Conservation (phyloP, 495 filamentous ascomycete genomes). For the Aspergillus homomorphus region DNA sequence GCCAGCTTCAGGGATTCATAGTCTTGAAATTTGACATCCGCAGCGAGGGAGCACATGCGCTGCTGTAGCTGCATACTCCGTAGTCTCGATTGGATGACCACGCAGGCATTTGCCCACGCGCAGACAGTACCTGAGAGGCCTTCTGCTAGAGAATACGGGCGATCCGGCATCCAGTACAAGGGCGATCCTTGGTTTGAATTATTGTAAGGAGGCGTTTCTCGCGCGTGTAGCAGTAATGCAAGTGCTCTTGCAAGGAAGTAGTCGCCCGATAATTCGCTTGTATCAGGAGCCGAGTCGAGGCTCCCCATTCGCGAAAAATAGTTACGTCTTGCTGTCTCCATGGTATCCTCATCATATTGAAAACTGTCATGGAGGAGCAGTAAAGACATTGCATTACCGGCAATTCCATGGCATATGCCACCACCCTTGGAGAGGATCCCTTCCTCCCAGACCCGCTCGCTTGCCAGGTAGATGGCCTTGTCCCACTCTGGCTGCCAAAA, state of each 20-base stretch:
- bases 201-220: slow-evolving; percentile 42
- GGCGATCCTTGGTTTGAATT: slow-evolving; percentile 13
- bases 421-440: slow-evolving; percentile 48
- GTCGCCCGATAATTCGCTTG: slow-evolving; percentile 28
- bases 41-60: slow-evolving; percentile 2
- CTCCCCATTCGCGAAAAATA: slow-evolving; percentile 19
- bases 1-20: slow-evolving; percentile 19
- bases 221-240: slow-evolving; percentile 40
- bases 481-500: slow-evolving; percentile 45
- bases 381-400: slow-evolving; percentile 45
- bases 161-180: slow-evolving; percentile 45
- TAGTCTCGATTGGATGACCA: slow-evolving; percentile 34
- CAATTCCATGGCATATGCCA: slow-evolving; percentile 45
- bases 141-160: slow-evolving; percentile 42
- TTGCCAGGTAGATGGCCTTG: slow-evolving; percentile 31
- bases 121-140: slow-evolving; percentile 46
- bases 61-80: slow-evolving; percentile 32
- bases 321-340: slow-evolving; percentile 23
- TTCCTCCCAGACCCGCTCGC: slow-evolving; percentile 46
- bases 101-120: slow-evolving; percentile 47
- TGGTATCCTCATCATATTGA: slow-evolving; percentile 24
- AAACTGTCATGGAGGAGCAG: slow-evolving; percentile 36
- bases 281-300: slow-evolving; percentile 1
- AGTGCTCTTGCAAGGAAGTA: slow-evolving; percentile 44
- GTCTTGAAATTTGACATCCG: slow-evolving; percentile 15